Conservation (phyloP, 2,329 filamentous ascomycete species). For the Colletotrichum scovillei region DNA sequence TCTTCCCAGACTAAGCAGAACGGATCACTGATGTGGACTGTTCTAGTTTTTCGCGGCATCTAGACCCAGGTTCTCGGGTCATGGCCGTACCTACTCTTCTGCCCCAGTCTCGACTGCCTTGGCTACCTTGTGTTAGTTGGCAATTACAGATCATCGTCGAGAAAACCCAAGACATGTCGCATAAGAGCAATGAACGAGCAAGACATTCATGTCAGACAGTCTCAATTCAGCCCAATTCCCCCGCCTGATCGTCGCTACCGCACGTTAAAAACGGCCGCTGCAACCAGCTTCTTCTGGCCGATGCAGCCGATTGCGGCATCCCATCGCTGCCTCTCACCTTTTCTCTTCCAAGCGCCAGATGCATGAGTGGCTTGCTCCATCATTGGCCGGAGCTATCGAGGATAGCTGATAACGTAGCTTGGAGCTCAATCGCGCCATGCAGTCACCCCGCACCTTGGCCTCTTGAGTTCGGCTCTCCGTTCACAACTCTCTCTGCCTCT, state of each 20-base stretch:
- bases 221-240: not conserved
- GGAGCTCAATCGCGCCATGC: not conserved
- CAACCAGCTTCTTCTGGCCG: conserved; percentile 8
- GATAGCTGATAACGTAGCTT: conserved; percentile 7
- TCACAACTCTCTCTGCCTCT: not conserved
- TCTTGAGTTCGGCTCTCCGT: not conserved
- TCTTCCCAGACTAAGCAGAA: not conserved
- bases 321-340: not conserved
- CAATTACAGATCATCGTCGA: not conserved
- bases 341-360: not conserved
- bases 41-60: not conserved
- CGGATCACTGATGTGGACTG: not conserved
- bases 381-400: conserved; percentile 7
- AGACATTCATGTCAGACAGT: not conserved
- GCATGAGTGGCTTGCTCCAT: not conserved
- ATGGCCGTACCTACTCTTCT: not conserved
- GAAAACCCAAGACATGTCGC: not conserved
- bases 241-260: conserved; percentile 23
- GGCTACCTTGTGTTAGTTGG: not conserved
- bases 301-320: conserved; percentile 22
- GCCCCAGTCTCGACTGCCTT: not conserved
- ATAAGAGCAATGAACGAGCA: not conserved
- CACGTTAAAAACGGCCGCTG: conserved; percentile 20
- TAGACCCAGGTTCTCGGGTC: not conserved
- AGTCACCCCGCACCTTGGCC: conserved; percentile 5